Conservation (phyloP, 1,139 yeast genomes). For the Suhomyces coccinellae region DNA sequence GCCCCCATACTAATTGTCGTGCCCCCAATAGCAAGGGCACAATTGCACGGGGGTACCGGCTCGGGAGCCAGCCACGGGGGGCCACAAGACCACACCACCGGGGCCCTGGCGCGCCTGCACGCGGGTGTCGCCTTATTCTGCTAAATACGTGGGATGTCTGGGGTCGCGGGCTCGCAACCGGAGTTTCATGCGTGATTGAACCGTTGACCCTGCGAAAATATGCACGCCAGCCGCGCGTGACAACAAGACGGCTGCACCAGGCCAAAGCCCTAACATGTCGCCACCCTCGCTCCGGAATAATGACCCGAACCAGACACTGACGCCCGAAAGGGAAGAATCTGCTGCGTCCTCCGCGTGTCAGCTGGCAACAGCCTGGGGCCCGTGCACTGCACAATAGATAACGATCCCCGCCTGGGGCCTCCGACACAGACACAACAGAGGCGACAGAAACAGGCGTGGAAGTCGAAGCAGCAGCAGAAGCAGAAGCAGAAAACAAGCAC, state of each 20-base stretch:
- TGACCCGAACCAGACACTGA: not conserved
- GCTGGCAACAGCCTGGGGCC: not conserved
- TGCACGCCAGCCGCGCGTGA: conserved; percentile 7
- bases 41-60: no score
- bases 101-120: not conserved
- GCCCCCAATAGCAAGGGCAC: no score
- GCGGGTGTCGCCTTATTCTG: not conserved
- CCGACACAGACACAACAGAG: no score
- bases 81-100: not conserved
- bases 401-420: not conserved
- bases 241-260: conserved; percentile 3
- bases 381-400: not conserved
- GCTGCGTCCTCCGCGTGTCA: not conserved
- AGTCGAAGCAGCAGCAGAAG: no score
- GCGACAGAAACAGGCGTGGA: no score
- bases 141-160: not conserved
- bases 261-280: not conserved
- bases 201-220: conserved; percentile 10
- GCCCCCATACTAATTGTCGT: no score
- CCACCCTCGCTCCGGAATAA: not conserved
- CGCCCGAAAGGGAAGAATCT: not conserved
- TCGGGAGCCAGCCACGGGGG: not conserved
- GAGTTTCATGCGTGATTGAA: conserved; percentile 3
- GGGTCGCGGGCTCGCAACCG: conserved; percentile 1
- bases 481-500: no score